Conservation (phyloP, 108 stramenopile species). For the Ochromonas danica region DNA sequence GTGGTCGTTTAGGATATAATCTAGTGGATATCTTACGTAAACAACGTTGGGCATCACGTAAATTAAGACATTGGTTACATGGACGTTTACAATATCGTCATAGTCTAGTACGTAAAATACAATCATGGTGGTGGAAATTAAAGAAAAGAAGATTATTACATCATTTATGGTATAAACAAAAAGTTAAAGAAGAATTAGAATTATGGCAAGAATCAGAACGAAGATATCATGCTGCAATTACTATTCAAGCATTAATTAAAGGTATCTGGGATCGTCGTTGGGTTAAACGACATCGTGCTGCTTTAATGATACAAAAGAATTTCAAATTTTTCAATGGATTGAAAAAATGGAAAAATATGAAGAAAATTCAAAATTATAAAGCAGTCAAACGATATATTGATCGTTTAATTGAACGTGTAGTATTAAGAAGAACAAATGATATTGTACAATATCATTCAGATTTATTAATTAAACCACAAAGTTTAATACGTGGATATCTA, state of each 20-base stretch:
- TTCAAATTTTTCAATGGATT: background rate
- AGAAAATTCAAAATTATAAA: background rate
- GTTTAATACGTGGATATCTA: constrained; percentile 8
- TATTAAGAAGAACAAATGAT: background rate
- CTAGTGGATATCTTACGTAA: background rate
- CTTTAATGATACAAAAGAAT: constrained; percentile 16
- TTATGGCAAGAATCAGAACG: background rate
- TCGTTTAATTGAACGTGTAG: background rate
- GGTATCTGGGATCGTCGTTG: background rate
- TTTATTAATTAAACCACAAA: constrained; percentile 3
- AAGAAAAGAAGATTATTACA: background rate
- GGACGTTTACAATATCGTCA: background rate
- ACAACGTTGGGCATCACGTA: constrained; percentile 21
- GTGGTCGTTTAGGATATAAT: background rate
- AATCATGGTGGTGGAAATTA: constrained; percentile 22
- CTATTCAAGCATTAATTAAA: background rate
- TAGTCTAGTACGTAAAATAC: constrained; percentile 2
- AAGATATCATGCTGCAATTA: constrained; percentile 3
- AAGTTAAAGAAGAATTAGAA: background rate
- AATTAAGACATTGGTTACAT: constrained; percentile 21
- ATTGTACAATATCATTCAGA: background rate
- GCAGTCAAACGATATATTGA: background rate
- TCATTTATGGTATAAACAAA: constrained; percentile 19
- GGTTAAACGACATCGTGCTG: background rate
- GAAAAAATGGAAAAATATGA: constrained; percentile 23